Base-by-base conservation (phyloP, 768 basidiomycete species). In the Hirschioporus abietinus region DNA sequence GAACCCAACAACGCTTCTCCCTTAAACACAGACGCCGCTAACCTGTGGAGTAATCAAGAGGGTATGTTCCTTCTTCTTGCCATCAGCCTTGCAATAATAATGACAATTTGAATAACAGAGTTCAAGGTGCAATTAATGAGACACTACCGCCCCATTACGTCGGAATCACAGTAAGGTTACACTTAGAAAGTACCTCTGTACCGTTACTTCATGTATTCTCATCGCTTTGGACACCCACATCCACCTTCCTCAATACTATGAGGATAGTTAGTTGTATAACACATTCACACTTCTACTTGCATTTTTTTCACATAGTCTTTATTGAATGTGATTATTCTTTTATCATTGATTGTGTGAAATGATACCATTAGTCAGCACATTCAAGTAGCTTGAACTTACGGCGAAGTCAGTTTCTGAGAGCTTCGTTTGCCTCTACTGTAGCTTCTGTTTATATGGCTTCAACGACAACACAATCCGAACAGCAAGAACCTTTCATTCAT, bases 1-100 rank as follows among this genome's bases (percentile, higher is more conserved):
- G 94, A 96, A 76, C 95, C 94, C 27, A 96, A 96, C 81, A 96
- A 95, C 74, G 91, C 90, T 18, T 95, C 93, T 7, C 95, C 95
- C 7, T 78, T 96, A 66, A 96, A 96, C 74, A 81, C 88, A 7
- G 94, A 96, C 70, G 95, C 95, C 1, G 91, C 94, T 3, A 82
- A 83, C 20, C 78, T 95, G 24, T 96, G 95, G 95, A 83, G 81
- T 68, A 82, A 83, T 42, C 83, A 87, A n/a, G 85, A 85, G 68
- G 86, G 91, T 88, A 73, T 58, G 82, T 6, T 7, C 0, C 68
- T 18, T 58, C 42, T 64, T 64, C 18, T 64, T 36, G 64, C 67
- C 57, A 52, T 61, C 15, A 63, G 61, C 7, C 30, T 3, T 8
- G 30, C 30, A 8, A 30, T 17, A 10, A 23, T 71, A 25, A 42